Evolutionary conservation across 2,329 filamentous ascomycete genomes (phyloP).

Genomic region (Xylaria sp.): DNA sequence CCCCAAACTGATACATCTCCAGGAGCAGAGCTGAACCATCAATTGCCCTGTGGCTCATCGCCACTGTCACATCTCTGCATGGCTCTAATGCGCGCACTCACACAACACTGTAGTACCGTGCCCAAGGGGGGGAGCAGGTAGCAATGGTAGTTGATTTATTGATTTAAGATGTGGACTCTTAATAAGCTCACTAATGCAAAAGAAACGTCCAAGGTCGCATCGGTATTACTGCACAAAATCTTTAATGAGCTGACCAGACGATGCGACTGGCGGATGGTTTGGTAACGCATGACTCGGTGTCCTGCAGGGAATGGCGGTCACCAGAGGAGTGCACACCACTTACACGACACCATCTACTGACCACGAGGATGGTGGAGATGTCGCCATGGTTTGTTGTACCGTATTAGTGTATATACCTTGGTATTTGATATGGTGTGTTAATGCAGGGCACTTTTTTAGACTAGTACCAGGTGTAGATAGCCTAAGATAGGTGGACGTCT

Average conservation of each 20-base stretch:
- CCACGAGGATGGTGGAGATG: conserved; percentile 33
- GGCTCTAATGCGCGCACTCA: conserved; percentile 21
- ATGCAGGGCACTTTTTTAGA: conserved; percentile 34
- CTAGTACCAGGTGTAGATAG: conserved; percentile 7
- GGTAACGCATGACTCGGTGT: conserved; percentile 35
- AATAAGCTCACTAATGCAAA: conserved; percentile 23
- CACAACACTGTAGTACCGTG: neutral
- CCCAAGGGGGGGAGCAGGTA: neutral
- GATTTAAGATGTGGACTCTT: conserved; percentile 21
- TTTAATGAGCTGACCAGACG: conserved; percentile 18
- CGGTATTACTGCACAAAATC: conserved; percentile 28
- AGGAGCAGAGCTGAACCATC: conserved; percentile 24
- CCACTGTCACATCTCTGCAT: conserved; percentile 26
- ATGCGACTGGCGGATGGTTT: conserved; percentile 20
- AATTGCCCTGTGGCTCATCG: conserved; percentile 15
- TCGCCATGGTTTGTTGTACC: conserved; percentile 17
- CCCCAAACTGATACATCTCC: conserved; percentile 1
- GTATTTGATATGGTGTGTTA: conserved; percentile 36
- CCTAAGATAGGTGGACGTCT: no score
- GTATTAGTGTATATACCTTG: conserved; percentile 22
- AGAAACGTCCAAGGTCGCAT: conserved; percentile 26
- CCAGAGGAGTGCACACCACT: conserved; percentile 22
- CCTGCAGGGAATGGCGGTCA: conserved; percentile 38
- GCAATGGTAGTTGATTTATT: conserved; percentile 27
- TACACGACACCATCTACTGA: neutral